phyloP scores from a whole-genome alignment of 345 rosid species.

The Salix caprea region DNA sequence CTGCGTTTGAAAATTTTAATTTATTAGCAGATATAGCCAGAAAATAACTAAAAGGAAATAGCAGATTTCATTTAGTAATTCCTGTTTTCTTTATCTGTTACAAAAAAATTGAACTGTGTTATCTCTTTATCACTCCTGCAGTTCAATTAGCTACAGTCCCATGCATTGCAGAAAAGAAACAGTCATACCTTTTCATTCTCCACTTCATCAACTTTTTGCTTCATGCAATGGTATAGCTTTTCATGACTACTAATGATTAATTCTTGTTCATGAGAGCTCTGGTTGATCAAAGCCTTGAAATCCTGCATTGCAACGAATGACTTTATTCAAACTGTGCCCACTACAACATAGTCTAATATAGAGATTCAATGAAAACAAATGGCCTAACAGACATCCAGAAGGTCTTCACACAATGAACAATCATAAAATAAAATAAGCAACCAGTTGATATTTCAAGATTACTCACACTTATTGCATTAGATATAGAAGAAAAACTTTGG shows the following conservation, averaged over 20 bases:
- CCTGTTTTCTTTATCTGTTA: no score
- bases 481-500: conserved; percentile 41
- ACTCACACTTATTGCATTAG: conserved; percentile 54
- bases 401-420: background rate
- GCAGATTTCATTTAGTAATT: background rate
- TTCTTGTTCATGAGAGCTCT: conserved; percentile 46
- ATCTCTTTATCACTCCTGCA: background rate
- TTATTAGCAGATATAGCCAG: background rate
- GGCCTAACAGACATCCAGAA: background rate
- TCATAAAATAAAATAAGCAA: background rate
- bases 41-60: background rate
- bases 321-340: background rate
- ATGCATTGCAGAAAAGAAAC: background rate
- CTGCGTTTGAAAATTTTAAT: conserved; percentile 31
- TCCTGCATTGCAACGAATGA: conserved; percentile 43
- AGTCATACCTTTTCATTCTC: conserved; percentile 65
- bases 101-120: no score
- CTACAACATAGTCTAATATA: background rate
- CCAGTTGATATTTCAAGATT: conserved; percentile 9
- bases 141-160: no score
- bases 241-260: conserved; percentile 37
- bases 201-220: conserved; percentile 42
- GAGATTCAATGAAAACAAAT: background rate
- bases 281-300: conserved; percentile 41
- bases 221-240: conserved; percentile 31